These are phyloP conservation scores for Brachypodium distachyon DNA, from an alignment of 202 grass and related monocot genomes.

Conservation along the genomic window DNA sequence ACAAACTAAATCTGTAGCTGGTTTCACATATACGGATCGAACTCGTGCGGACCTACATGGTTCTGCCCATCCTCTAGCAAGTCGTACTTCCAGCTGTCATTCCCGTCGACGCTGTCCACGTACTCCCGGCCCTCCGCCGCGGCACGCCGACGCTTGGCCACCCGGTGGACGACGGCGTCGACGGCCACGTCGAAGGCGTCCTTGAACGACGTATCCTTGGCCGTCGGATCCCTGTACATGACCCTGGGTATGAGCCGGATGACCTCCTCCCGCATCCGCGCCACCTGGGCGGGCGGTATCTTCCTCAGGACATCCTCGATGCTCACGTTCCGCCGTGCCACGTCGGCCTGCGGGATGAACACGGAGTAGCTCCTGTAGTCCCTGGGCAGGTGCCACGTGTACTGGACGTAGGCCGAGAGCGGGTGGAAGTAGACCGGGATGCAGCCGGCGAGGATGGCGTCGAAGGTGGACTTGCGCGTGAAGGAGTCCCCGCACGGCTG, in stretches of 20 bases:
- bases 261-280: conserved; percentile 54
- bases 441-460: conserved; percentile 65
- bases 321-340: conserved; percentile 39
- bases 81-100: too few species aligned
- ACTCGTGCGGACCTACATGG: neutral
- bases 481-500: conserved; percentile 62
- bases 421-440: conserved; percentile 81
- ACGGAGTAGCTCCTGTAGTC: conserved; percentile 50
- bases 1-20: neutral
- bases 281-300: conserved; percentile 28
- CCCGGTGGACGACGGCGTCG: conserved; percentile 36
- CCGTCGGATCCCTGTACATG: conserved; percentile 49
- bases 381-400: conserved; percentile 46
- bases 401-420: conserved; percentile 51
- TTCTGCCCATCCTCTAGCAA: conserved; percentile 11
- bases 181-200: conserved; percentile 69
- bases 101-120: too few species aligned
- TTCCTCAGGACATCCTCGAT: conserved; percentile 45
- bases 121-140: too few species aligned
- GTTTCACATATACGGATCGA: conserved; percentile 1
- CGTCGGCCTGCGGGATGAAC: conserved; percentile 41
- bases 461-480: conserved; percentile 67
- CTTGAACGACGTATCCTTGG: conserved; percentile 13
- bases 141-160: conserved; percentile 24
- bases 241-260: conserved; percentile 57